Evolutionary conservation across 495 filamentous ascomycete species (phyloP).

Genomic region (Oidiodendron maius): DNA sequence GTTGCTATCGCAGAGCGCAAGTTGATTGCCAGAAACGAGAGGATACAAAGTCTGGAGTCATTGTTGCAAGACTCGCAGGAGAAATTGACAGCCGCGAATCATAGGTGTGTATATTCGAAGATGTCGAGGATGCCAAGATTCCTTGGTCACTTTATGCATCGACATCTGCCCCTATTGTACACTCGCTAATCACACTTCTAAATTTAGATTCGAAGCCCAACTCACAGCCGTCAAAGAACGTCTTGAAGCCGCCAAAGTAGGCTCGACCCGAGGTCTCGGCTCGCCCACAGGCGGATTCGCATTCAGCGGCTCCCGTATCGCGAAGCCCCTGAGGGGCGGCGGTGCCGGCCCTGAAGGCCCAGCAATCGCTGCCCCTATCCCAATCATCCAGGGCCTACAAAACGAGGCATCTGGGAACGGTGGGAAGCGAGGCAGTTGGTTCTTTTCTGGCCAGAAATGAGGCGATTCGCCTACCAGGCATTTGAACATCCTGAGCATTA

Average conservation of each 20-base stretch:
- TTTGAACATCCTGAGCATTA: no score
- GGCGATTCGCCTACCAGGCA: no score
- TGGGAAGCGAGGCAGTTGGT: conserved; percentile 50
- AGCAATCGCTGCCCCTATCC: conserved; percentile 32
- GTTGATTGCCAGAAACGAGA: conserved; percentile 91
- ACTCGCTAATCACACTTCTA: no score
- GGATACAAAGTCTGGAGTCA: conserved; percentile 85
- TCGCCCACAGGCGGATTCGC: conserved; percentile 59
- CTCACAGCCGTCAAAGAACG: conserved; percentile 96
- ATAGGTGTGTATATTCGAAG: conserved; percentile 60
- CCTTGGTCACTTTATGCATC: no score
- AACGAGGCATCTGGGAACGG: conserved; percentile 32
- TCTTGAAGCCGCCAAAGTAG: conserved; percentile 88
- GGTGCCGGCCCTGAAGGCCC: conserved; percentile 48
- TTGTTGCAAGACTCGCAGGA: conserved; percentile 96
- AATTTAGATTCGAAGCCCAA: conserved; percentile 79
- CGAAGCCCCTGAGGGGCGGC: conserved; percentile 92
- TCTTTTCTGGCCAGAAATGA: conserved; percentile 37
- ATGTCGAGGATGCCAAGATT: no score
- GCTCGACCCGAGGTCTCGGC: conserved; percentile 74
- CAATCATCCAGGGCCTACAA: conserved; percentile 47
- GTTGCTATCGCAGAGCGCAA: conserved; percentile 98
- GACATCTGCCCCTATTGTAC: no score
- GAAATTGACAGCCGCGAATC: conserved; percentile 91
- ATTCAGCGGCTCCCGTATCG: conserved; percentile 82